Evolutionary conservation across 305 asterid species (phyloP).

Genomic region (Fraxinus latifolia): DNA sequence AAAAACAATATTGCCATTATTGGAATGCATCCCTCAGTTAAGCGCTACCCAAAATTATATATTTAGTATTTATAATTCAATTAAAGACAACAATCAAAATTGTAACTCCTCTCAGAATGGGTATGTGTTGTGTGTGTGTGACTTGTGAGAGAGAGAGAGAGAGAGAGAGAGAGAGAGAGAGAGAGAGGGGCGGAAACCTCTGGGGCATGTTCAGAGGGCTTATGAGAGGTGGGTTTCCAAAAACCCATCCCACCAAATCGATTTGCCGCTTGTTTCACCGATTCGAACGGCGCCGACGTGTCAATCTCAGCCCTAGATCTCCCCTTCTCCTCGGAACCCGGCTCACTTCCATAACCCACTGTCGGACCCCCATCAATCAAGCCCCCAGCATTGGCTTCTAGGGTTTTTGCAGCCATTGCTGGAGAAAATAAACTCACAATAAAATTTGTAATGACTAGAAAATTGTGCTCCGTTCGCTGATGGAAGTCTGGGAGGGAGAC

Average conservation of each 20-base stretch:
- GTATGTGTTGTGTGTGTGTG: background rate
- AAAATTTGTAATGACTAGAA: background rate
- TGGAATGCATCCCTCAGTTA: background rate
- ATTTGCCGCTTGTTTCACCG: slow-evolving; percentile 80
- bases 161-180: background rate
- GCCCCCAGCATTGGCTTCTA: slow-evolving; percentile 9
- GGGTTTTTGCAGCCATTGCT: slow-evolving; percentile 30
- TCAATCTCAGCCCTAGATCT: slow-evolving; percentile 59
- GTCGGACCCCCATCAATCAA: background rate
- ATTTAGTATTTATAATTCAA: background rate
- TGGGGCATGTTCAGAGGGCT: slow-evolving; percentile 27
- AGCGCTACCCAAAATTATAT: background rate
- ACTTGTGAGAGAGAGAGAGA: background rate
- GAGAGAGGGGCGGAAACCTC: slow-evolving; percentile 31
- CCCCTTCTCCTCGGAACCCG: slow-evolving; percentile 1
- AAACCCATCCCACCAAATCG: slow-evolving; percentile 93
- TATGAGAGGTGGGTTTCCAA: slow-evolving; percentile 68
- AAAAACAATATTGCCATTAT: background rate
- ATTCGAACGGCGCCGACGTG: slow-evolving; percentile 88
- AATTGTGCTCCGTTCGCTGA: background rate
- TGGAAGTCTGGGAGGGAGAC: background rate
- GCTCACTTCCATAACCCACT: slow-evolving; percentile 22
- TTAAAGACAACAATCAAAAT: background rate
- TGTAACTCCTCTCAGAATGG: background rate
- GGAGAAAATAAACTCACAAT: slow-evolving; percentile 13